Conservation (phyloP, 345 rosid genomes). For the Leavenworthia alabamica region DNA sequence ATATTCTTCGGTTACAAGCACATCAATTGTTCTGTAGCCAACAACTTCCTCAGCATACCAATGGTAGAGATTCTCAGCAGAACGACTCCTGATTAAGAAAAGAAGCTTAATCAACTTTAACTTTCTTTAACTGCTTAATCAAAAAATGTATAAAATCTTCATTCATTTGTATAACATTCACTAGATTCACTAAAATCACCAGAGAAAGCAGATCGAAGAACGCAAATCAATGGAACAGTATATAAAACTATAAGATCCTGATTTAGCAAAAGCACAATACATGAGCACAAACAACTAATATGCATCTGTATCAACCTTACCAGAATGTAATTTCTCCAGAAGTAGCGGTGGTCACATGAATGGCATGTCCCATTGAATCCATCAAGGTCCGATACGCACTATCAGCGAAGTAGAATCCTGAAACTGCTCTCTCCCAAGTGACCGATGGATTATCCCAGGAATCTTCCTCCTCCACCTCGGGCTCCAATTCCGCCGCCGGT, state of each 20-base stretch:
- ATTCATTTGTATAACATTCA: not conserved
- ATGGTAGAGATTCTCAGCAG: slow-evolving; percentile 73
- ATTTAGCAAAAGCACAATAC: not conserved
- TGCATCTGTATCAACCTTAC: slow-evolving; percentile 24
- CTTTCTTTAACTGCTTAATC: not conserved
- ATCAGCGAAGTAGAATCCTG: slow-evolving; percentile 42
- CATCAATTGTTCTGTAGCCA: slow-evolving; percentile 44
- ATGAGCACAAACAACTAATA: not conserved
- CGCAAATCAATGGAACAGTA: not conserved
- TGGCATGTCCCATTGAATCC: slow-evolving; percentile 75
- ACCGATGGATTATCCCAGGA: slow-evolving; percentile 29
- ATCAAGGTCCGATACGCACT: slow-evolving; percentile 55
- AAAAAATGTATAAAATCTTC: not conserved
- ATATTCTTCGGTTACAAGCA: slow-evolving; percentile 60
- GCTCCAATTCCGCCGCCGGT: slow-evolving; percentile 4
- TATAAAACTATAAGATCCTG: not conserved
- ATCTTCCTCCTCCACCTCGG: slow-evolving; percentile 10
- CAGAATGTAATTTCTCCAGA: slow-evolving; percentile 61
- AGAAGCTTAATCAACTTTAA: not conserved
- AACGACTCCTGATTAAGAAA: slow-evolving; percentile 53
- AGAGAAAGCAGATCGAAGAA: not conserved
- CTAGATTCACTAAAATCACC: not conserved
- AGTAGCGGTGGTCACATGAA: slow-evolving; percentile 49
- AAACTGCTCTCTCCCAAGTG: slow-evolving; percentile 26
- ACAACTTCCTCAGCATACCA: slow-evolving; percentile 69